phyloP scores from a whole-genome alignment of 345 rosid species.

The Odontarrhena argentea region DNA sequence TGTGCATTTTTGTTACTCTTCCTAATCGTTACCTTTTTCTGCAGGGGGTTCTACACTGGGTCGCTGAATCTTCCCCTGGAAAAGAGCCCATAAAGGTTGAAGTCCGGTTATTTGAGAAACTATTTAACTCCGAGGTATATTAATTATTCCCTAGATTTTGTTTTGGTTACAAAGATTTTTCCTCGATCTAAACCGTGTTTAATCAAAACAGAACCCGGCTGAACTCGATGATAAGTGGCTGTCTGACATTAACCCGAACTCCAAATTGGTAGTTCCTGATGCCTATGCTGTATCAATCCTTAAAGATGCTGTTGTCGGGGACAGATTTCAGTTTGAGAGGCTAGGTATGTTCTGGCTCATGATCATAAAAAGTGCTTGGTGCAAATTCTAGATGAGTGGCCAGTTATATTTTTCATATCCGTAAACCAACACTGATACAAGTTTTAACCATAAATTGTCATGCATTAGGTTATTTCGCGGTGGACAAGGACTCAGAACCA shows the following conservation, averaged over 20 bases:
- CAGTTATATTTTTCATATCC: neutral
- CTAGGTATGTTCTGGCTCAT: constrained; percentile 57
- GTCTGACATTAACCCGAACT: constrained; percentile 66
- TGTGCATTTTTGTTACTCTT: constrained; percentile 11
- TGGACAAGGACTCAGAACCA: constrained; percentile 73
- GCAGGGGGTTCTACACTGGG: constrained; percentile 99
- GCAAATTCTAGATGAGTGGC: neutral
- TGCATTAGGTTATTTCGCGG: constrained; percentile 70
- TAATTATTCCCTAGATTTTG: constrained; percentile 8
- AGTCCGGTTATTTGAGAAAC: constrained; percentile 91
- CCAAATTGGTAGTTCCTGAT: constrained; percentile 61
- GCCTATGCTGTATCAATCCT: constrained; percentile 71
- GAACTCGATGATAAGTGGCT: constrained; percentile 81
- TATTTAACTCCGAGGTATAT: constrained; percentile 81
- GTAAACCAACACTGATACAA: neutral
- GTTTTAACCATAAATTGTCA: constrained; percentile 28
- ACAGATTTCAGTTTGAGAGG: constrained; percentile 86
- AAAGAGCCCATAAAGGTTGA: constrained; percentile 69
- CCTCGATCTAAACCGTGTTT: neutral
- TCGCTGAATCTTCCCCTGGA: constrained; percentile 70
- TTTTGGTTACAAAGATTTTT: neutral
- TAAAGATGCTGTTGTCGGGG: constrained; percentile 60
- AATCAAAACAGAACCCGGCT: constrained; percentile 68
- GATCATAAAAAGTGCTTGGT: neutral
- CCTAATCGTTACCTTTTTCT: constrained; percentile 10